These are phyloP conservation scores for Microbotryum silenes-acaulis DNA, from an alignment of 1,284 basidiomycete species.

Conservation along the genomic window DNA sequence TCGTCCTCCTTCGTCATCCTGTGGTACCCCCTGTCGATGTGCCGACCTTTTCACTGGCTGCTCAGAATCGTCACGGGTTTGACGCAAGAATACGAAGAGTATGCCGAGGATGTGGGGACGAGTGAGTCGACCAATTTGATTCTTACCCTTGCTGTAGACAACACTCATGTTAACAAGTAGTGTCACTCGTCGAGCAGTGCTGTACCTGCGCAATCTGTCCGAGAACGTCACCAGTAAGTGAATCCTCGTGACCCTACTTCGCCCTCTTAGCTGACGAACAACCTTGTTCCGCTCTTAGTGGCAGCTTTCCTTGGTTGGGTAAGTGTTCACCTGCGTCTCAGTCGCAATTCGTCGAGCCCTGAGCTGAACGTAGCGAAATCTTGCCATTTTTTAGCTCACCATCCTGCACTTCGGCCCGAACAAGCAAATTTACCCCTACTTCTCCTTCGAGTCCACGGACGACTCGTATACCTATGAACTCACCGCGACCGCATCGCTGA, in stretches of 20 bases:
- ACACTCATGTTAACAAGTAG: background rate
- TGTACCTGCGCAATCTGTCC: constrained; percentile 51
- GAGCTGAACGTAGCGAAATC: too few species aligned
- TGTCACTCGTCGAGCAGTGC: constrained; percentile 30
- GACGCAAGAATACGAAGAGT: constrained; percentile 47
- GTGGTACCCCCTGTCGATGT: constrained; percentile 51
- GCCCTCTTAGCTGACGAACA: background rate
- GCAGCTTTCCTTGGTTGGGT: constrained; percentile 44
- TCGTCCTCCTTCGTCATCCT: constrained; percentile 49
- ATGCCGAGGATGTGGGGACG: constrained; percentile 46
- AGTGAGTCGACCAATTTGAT: constrained; percentile 22
- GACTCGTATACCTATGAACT: constrained; percentile 53
- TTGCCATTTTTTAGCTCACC: constrained; percentile 36
- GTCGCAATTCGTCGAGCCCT: background rate
- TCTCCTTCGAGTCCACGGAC: constrained; percentile 46
- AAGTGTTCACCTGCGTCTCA: constrained; percentile 6
- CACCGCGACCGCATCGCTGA: constrained; percentile 48
- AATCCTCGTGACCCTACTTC: constrained; percentile 41
- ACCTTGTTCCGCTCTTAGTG: constrained; percentile 8
- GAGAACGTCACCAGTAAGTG: constrained; percentile 49
- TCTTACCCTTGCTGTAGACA: background rate
- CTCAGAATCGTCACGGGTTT: constrained; percentile 46
- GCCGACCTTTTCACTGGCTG: constrained; percentile 42
- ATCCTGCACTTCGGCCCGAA: constrained; percentile 52
- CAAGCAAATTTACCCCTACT: constrained; percentile 50